A percentile compares a stretch with the other conserved stretches of the same genome.
Conservation (phyloP, 2,329 filamentous ascomycete species). For the Diaporthe citrichinensis region DNA sequence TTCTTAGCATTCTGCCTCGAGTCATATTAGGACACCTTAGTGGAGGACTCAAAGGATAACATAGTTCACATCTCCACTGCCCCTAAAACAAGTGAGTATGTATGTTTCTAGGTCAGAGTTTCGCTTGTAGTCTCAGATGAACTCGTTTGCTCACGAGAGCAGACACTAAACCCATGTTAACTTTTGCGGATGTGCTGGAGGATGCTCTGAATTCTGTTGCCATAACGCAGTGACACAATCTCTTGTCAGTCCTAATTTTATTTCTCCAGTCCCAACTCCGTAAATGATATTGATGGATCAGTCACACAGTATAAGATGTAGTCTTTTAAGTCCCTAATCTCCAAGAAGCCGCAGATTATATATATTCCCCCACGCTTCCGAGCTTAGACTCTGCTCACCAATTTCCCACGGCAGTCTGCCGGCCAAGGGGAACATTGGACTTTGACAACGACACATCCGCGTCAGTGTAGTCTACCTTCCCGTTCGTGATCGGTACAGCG, state of each 20-base stretch:
- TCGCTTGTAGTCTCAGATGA: too few relatives aligned
- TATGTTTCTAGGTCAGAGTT: too few relatives aligned
- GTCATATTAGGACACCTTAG: too few relatives aligned
- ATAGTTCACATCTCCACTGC: too few relatives aligned
- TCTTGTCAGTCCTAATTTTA: background rate
- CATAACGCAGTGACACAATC: background rate
- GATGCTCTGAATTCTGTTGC: background rate
- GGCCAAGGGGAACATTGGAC: background rate
- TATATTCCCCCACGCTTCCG: background rate
- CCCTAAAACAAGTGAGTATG: too few relatives aligned
- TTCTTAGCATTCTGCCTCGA: too few relatives aligned
- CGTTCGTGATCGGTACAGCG: background rate
- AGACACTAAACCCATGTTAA: too few relatives aligned
- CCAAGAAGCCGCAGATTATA: background rate
- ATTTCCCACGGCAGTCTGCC: background rate
- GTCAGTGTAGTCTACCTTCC: background rate
- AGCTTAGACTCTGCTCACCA: background rate
- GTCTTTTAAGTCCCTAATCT: background rate
- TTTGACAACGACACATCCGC: background rate
- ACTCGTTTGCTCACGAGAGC: too few relatives aligned
- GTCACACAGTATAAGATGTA: too few relatives aligned
- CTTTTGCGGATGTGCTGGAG: too few relatives aligned
- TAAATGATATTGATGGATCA: background rate
- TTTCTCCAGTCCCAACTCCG: background rate
- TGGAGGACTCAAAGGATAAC: too few relatives aligned